Base-by-base conservation (phyloP, 306 rosid genomes). In the Biancaea sappan region DNA sequence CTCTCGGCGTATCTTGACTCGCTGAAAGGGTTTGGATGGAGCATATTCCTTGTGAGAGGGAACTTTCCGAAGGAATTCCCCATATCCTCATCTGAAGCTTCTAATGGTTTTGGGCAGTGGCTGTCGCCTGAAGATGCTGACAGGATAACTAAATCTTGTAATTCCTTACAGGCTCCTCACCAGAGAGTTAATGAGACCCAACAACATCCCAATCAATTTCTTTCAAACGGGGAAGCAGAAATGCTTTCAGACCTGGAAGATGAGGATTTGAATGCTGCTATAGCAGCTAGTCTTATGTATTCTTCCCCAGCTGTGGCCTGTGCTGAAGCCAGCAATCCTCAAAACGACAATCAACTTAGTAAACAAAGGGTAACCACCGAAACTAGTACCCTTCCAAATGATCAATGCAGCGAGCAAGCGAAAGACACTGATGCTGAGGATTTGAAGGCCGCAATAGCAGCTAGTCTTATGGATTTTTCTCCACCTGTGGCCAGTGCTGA, bases 61-160 rank as follows among this genome's bases (percentile, higher is more conserved):
- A 92, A 88, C 80, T 92, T 95, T 52, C 98, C 99, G 0, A 95
- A 82, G 80, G 99, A 95, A 70, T 95, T 88, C 61, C 97, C 96
- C 81, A 88, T 92, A 31, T 86, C 90, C 35, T 87, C 96, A 51
- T 73, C 97, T 1, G 99, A 95, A 82, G 85, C 94, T 73, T 95
- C 94, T 34, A 90, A 95, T 32, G 99, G 95, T 58, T 95, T 88
- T 4, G 99, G 99, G 22, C 99, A 92, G 79, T 95, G 99, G 99
- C 86, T 92, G 59, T 86, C 84, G 32, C 99, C 98, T 3, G 99
- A 92, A 77, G 99, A 95, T 68, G 99, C 99, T 7, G 98, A 95
- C 72, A 86, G 98, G 78, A 90, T 95, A 75, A 92, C 87, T 25
- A 95, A 92, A 82, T 95, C 99, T 54, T 88, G 96, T 85, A 88